Evolutionary conservation across 129 eudicot species (phyloP).

Genomic region (Calendula officinalis): DNA sequence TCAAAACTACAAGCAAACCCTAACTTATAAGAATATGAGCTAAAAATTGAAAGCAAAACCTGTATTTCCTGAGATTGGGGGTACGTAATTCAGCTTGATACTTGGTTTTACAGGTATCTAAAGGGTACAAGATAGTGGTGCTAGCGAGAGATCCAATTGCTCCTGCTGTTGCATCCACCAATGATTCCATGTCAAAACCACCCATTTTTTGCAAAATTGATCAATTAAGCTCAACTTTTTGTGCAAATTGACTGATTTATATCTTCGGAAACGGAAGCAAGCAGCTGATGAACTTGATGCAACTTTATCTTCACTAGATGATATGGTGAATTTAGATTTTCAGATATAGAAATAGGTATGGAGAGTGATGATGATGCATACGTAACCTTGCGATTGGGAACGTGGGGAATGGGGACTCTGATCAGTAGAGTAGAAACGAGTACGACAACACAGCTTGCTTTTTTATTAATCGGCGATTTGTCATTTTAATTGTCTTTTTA

Average conservation of each 20-base stretch:
- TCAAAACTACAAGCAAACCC: not conserved
- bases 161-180: conserved; percentile 92
- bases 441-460: not conserved
- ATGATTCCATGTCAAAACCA: conserved; percentile 74
- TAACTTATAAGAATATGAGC: not conserved
- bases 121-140: conserved; percentile 86
- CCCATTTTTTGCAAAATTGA: conserved; percentile 23
- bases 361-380: not conserved
- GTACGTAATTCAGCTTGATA: conserved; percentile 87
- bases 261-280: not conserved
- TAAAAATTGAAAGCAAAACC: conserved; percentile 32
- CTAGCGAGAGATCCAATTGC: conserved; percentile 90
- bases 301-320: not conserved
- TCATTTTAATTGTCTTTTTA: too few species aligned
- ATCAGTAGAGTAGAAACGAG: not conserved
- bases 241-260: not conserved
- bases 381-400: not conserved
- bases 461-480: too few species aligned
- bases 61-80: conserved; percentile 59
- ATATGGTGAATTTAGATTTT: not conserved
- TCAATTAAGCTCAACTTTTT: not conserved
- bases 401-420: not conserved
- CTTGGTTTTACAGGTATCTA: conserved; percentile 92
- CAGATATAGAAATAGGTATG: not conserved
- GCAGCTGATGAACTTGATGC: not conserved